Conservation (phyloP, 2,329 filamentous ascomycete species). For the Penicillium sp. region DNA sequence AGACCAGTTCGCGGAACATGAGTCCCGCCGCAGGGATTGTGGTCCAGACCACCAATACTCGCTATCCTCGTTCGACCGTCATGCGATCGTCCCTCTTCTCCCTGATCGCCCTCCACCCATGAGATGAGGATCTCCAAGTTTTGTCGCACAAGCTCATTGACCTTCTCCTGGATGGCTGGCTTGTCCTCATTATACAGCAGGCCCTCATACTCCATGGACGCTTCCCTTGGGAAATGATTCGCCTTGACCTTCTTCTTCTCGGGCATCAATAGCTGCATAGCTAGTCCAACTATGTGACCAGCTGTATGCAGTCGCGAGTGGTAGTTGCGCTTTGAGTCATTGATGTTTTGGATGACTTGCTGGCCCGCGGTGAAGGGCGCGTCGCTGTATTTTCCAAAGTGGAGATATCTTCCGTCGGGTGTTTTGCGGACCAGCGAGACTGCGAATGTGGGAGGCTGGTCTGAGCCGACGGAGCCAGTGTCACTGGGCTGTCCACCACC, state of each 20-base stretch:
- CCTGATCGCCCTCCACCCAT: slow-evolving; percentile 26
- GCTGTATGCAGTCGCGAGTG: slow-evolving; percentile 35
- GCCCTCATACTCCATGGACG: slow-evolving; percentile 31
- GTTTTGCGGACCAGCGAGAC: slow-evolving; percentile 30
- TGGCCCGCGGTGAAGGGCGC: slow-evolving; percentile 16
- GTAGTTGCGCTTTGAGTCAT: slow-evolving; percentile 27
- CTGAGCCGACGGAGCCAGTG: slow-evolving; percentile 22
- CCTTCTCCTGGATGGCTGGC: slow-evolving; percentile 28
- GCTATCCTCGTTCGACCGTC: slow-evolving; percentile 27
- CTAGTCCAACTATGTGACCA: slow-evolving; percentile 31
- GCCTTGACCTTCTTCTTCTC: slow-evolving; percentile 32
- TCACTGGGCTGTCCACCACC: slow-evolving; percentile 32
- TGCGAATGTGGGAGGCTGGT: slow-evolving; percentile 18
- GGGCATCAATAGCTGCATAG: slow-evolving; percentile 27
- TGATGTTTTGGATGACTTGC: slow-evolving; percentile 24
- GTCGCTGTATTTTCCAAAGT: slow-evolving; percentile 23
- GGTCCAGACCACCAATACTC: slow-evolving; percentile 31
- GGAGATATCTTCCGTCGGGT: slow-evolving; percentile 24
- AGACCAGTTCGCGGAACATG: slow-evolving; percentile 27
- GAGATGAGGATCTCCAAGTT: slow-evolving; percentile 24
- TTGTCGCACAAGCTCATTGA: slow-evolving; percentile 26
- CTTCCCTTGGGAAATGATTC: slow-evolving; percentile 31
- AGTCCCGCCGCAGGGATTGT: slow-evolving; percentile 34
- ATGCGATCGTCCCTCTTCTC: slow-evolving; percentile 1
- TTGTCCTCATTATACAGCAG: slow-evolving; percentile 33